Base-by-base conservation (phyloP, 2,329 filamentous ascomycete species). In the Alternaria sp. region DNA sequence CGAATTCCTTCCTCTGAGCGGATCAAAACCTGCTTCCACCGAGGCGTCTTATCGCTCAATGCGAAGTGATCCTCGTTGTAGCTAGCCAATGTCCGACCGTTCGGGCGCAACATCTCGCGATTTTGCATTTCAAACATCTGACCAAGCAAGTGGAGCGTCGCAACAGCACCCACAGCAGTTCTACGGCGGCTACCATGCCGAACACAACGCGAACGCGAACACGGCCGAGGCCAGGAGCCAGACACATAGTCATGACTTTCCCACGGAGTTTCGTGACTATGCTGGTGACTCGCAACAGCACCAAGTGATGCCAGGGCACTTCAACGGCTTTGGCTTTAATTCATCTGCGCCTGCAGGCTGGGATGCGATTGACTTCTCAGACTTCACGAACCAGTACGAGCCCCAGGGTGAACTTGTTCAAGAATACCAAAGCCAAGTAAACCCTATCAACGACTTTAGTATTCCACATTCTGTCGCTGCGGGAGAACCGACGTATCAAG, bases 381-480 rank as follows among this genome's bases (percentile, higher is more conserved):
- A 72, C 43, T 74, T 78, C 45, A 64, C 70, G 5, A 68, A 70
- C 30, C 74, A 79, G 54, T 82, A 80, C 75, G 81, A 83, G 60
- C 81, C 80, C 4, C 81, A 82, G 67, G 81, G 81, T 44, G 81
- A 83, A 67, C 74, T 82, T n/a, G 64, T 78, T 16, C 76, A 78
- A 52, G 78, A 80, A 66, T 68, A 72, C 27, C 74, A 71, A 54
- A 65, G 70, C 34, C 75, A 76, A 59, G 64, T 59, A n/a, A 52
- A 62, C 6, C 55, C 71, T 11, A 58, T 65, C 16, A 72, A 75
- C 63, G 78, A 82, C 57, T 81, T 81, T 68, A 77, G 57, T 63
- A 79, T 80, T 34, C 79, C 80, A 11, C 69, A 73, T 9, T 70
- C 71, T 14, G 62, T 72, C 38, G 56, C 65, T 2, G 48, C 48